Evolutionary conservation across 164 flowering plant genomes (phyloP).

Genomic region (Vitis vinifera): ASM3070453v1 NC_081822.1:31705001-31705500

Average conservation of each 20-base stretch:
- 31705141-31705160: neutral
- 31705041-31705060: neutral
- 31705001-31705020: neutral
- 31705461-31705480: neutral
- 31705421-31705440: constrained; percentile 1
- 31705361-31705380: neutral
- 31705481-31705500: constrained; percentile 7
- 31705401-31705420: neutral
- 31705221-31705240: constrained; percentile 8
- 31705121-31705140: constrained; percentile 7
- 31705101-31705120: constrained; percentile 10
- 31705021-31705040: neutral
- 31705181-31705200: constrained; percentile 18
- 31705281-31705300: constrained; percentile 3
- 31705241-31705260: neutral
- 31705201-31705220: constrained; percentile 29
- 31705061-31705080: constrained; percentile 7
- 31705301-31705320: constrained; percentile 14
- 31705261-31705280: neutral
- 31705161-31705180: constrained; percentile 18
- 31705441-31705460: neutral
- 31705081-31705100: constrained; percentile 9
- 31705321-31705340: neutral
- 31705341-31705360: neutral
- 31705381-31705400: neutral